Evolutionary conservation across 2,329 filamentous ascomycete genomes (phyloP).

Genomic region (Exserohilum rostratum): DNA sequence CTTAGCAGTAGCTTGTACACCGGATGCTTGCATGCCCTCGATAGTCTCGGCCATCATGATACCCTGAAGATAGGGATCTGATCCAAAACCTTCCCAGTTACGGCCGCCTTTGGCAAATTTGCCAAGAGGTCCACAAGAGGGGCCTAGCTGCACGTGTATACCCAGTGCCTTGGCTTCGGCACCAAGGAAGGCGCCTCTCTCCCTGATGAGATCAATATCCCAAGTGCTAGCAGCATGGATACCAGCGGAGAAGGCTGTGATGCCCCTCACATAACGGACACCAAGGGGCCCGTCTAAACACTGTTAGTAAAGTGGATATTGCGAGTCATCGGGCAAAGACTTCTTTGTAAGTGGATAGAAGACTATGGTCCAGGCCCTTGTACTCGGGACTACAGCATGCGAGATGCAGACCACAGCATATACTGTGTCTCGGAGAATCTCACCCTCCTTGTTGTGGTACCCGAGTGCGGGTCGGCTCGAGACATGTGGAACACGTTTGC

Average conservation of each 20-base stretch:
- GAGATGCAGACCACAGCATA: neutral
- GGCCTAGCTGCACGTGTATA: slow-evolving; percentile 52
- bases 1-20: slow-evolving; percentile 52
- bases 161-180: slow-evolving; percentile 52
- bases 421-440: neutral
- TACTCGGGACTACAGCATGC: neutral
- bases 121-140: slow-evolving; percentile 51
- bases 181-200: slow-evolving; percentile 45
- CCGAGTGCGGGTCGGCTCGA: neutral
- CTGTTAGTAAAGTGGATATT: slow-evolving; percentile 8
- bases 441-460: neutral
- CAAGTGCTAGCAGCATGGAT: slow-evolving; percentile 49
- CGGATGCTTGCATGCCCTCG: slow-evolving; percentile 52
- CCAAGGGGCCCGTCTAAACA: slow-evolving; percentile 48
- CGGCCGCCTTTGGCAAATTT: slow-evolving; percentile 51
- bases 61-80: slow-evolving; percentile 57
- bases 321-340: neutral
- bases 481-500: slow-evolving; percentile 12
- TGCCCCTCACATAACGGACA: slow-evolving; percentile 46
- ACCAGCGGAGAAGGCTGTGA: slow-evolving; percentile 49
- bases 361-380: neutral
- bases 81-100: slow-evolving; percentile 58
- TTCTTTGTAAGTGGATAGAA: neutral
- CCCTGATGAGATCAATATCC: slow-evolving; percentile 43
- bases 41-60: slow-evolving; percentile 53